These are phyloP conservation scores for Erucastrum elatum DNA, from an alignment of 345 rosid species.

Conservation along the genomic window DNA sequence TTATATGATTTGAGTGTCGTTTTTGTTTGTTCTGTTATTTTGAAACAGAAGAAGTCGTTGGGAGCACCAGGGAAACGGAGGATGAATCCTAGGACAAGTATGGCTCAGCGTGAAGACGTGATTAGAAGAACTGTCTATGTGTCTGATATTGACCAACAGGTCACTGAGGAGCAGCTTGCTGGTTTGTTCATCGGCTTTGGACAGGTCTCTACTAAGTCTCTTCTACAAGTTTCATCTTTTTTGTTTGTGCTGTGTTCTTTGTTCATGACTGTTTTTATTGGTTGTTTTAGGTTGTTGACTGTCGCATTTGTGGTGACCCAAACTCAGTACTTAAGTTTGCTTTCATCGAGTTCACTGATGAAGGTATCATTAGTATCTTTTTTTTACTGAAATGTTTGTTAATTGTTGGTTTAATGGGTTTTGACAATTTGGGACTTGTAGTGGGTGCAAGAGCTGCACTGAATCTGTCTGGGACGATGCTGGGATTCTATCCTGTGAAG, in stretches of 20 bases:
- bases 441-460: conserved; percentile 75
- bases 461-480: conserved; percentile 76
- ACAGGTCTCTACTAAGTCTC: conserved; percentile 56
- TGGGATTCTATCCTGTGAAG: conserved; percentile 85
- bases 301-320: conserved; percentile 96
- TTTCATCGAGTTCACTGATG: conserved; percentile 88
- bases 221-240: not conserved
- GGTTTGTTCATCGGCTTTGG: conserved; percentile 77
- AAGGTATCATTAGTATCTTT: conserved; percentile 51
- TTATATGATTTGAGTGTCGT: not conserved
- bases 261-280: conserved; percentile 1
- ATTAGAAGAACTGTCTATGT: conserved; percentile 86
- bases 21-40: not conserved
- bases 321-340: conserved; percentile 97
- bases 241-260: not conserved
- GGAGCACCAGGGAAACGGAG: conserved; percentile 64
- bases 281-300: conserved; percentile 67
- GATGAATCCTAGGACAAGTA: conserved; percentile 70
- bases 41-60: conserved; percentile 59
- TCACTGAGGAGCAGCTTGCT: conserved; percentile 96
- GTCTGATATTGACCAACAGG: conserved; percentile 94
- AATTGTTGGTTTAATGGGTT: not conserved
- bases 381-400: not conserved
- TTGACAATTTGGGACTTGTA: conserved; percentile 37
- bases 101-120: conserved; percentile 85